Evolutionary conservation across 1,284 basidiomycete species (phyloP).

Genomic region (Ustilago shanxiensis): DNA sequence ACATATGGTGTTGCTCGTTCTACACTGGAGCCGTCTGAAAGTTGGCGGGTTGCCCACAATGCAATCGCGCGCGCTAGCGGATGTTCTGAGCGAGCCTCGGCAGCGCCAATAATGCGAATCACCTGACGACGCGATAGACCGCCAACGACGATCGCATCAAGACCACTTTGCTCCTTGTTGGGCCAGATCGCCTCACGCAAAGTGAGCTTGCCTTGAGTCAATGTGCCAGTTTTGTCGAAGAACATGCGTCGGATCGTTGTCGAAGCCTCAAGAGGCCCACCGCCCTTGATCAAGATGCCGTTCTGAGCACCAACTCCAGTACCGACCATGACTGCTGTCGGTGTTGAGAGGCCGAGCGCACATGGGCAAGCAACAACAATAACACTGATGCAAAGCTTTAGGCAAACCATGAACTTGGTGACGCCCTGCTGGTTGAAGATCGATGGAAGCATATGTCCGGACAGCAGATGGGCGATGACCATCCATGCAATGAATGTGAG

Average conservation of each 20-base stretch:
- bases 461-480: constrained; percentile 76
- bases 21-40: constrained; percentile 18
- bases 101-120: constrained; percentile 79
- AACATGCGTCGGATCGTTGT: constrained; percentile 84
- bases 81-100: constrained; percentile 93
- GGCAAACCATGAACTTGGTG: constrained; percentile 88
- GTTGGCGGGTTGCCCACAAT: constrained; percentile 78
- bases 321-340: constrained; percentile 99
- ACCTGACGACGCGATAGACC: constrained; percentile 53
- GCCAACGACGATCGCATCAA: constrained; percentile 31
- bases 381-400: constrained; percentile 97
- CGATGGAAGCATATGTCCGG: constrained; percentile 77
- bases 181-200: constrained; percentile 85
- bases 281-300: constrained; percentile 98
- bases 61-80: constrained; percentile 94
- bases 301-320: constrained; percentile 97
- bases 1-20: neutral
- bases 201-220: constrained; percentile 86
- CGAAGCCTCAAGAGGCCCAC: constrained; percentile 91
- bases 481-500: constrained; percentile 90
- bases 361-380: constrained; percentile 99
- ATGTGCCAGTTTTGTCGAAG: constrained; percentile 97
- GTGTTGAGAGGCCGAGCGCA: constrained; percentile 93
- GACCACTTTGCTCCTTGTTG: constrained; percentile 68
- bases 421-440: constrained; percentile 87